Evolutionary conservation across 345 rosid species (phyloP).

Genomic region (Eucalyptus lansdowneana): DNA sequence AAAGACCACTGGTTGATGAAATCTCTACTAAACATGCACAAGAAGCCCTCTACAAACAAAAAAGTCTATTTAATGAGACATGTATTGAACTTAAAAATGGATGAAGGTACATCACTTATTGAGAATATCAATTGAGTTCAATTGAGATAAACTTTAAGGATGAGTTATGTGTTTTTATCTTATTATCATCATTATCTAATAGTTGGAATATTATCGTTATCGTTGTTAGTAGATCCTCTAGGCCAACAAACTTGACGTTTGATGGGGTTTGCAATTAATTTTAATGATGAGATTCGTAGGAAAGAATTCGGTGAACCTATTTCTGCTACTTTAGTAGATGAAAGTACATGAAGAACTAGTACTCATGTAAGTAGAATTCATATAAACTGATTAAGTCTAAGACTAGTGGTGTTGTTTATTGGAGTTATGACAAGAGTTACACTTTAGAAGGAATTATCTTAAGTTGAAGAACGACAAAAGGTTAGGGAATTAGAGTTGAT

Average conservation of each 20-base stretch:
- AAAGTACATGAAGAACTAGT: neutral
- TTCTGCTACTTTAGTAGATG: too few relatives aligned
- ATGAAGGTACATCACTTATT: neutral
- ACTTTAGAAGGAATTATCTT: neutral
- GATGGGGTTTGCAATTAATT: too few relatives aligned
- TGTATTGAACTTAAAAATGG: neutral
- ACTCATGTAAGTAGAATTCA: neutral
- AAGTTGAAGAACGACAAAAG: neutral
- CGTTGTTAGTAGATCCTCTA: neutral
- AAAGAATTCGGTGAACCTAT: neutral
- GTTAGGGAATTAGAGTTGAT: neutral
- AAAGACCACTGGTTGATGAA: neutral
- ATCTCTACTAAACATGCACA: too few relatives aligned
- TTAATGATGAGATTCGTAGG: rapidly evolving
- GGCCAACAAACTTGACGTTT: neutral
- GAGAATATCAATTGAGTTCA: too few relatives aligned
- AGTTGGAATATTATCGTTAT: too few relatives aligned
- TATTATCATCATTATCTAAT: too few relatives aligned
- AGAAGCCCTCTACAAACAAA: neutral
- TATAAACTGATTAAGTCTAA: too few relatives aligned
- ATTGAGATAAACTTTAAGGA: neutral
- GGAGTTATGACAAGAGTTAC: neutral
- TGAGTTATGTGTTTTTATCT: too few relatives aligned
- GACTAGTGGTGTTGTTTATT: neutral
- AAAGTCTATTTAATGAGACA: too few relatives aligned